Evolutionary conservation across 345 rosid species (phyloP), one percentile per base, ranked within the genome.

Genomic region (Draba incana): DNA sequence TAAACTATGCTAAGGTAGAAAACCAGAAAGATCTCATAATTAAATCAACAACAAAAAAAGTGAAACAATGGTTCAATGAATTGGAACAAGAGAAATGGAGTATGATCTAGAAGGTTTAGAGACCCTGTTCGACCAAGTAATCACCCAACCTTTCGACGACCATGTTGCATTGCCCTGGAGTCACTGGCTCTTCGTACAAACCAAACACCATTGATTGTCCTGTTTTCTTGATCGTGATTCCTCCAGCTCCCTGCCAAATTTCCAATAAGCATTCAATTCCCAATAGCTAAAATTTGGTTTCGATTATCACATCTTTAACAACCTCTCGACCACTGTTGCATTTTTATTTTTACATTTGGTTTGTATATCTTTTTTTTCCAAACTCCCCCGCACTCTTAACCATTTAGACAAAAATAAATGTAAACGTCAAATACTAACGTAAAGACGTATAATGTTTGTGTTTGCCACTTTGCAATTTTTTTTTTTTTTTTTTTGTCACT

Each of bases 121-220:
- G 85, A 45, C 84, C 90, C 79, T 89, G 96, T 20, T 89, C 93
- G 33, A 77, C 13, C 55, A 89, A 92, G 80, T 85, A 87, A 81
- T 89, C 96, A 20, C 93, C 93, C 85, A 87, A 60, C 91, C 91
- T 89, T 81, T 89, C 93, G 4, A 89, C 93, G 28, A 89, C 72
- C 89, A 89, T 84, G 91, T 87, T 87, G 80, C 96, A 87, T 82
- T 89, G 96, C 60, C 93, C 91, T 5, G 93, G 88, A 59, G 86
- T 85, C 77, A 89, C 68, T 4, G 96, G 93, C 42, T 89, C 96
- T 54, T 89, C 91, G 2, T 89, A 89, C 66, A 87, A 46, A 10
- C 96, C 93, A 24, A 87, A 83, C 47, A 89, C 76, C 77, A 89
- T 75, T 8, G 96, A 86, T 74, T 85, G 89, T 25, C 69, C 78